A percentile compares a stretch with the other conserved stretches of the same genome.
Conservation (phyloP, 176 grass and related monocot species). For the Rhynchospora tenuis region DNA sequence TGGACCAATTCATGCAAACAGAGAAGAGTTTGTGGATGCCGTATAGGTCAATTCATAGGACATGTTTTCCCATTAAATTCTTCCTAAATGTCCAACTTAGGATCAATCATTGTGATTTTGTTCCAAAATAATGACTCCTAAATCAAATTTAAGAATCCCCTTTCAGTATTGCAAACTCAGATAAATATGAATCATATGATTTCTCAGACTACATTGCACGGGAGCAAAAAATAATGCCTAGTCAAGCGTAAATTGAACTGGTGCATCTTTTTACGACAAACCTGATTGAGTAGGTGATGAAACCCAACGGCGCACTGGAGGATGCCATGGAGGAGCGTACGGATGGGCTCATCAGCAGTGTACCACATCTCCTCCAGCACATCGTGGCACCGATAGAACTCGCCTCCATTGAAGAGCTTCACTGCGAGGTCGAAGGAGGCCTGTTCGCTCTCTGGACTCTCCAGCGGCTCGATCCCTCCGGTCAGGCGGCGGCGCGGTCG, state of each 20-base stretch:
- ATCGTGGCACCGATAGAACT: constrained; percentile 82
- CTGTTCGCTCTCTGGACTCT: neutral
- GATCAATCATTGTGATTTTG: neutral
- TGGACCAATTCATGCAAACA: too few relatives aligned
- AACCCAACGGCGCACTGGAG: constrained; percentile 82
- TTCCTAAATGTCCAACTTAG: neutral
- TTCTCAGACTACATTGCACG: neutral
- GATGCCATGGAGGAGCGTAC: constrained; percentile 70
- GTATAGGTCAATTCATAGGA: neutral
- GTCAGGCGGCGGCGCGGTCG: constrained; percentile 44
- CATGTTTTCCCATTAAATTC: neutral
- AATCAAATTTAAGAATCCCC: neutral
- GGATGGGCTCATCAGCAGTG: constrained; percentile 52
- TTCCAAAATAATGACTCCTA: neutral
- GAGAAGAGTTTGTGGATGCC: neutral
- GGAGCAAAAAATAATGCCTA: neutral
- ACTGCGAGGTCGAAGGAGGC: constrained; percentile 48
- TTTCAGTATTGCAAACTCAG: neutral
- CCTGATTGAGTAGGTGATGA: constrained; percentile 89
- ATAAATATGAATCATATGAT: neutral
- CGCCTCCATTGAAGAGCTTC: constrained; percentile 65
- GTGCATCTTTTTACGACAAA: neutral
- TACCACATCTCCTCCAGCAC: constrained; percentile 93
- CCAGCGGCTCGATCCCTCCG: constrained; percentile 25
- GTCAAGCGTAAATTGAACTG: neutral